phyloP scores from a whole-genome alignment of 805 yeast species.

The Nakazawaea ernobii region DNA sequence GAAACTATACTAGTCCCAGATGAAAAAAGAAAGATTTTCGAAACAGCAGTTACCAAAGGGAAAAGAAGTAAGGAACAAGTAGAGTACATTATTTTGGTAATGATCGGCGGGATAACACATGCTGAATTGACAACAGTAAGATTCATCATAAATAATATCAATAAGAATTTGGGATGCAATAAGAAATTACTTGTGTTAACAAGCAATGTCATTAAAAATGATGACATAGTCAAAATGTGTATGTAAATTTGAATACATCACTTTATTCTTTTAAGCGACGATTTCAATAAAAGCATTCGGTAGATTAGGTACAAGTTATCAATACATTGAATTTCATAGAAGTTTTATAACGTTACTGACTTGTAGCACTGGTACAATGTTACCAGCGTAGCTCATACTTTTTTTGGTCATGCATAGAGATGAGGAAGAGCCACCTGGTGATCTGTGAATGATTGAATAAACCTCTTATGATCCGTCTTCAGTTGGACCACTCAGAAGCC shows the following conservation, averaged over 20 bases:
- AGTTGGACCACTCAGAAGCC: no score
- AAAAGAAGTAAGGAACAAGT: constrained; percentile 16
- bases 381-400: not conserved
- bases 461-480: no score
- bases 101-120: constrained; percentile 83
- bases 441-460: no score
- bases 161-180: constrained; percentile 18
- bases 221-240: constrained; percentile 23
- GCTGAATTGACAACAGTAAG: constrained; percentile 75
- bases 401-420: no score
- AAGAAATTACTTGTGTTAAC: constrained; percentile 37
- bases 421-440: no score
- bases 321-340: no score
- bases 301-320: no score
- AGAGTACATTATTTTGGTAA: constrained; percentile 39
- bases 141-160: constrained; percentile 44
- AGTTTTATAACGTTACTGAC: no score
- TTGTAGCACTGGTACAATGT: no score
- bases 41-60: constrained; percentile 12
- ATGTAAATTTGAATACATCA: not conserved
- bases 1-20: constrained; percentile 27
- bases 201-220: constrained; percentile 35
- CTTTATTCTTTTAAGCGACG: no score
- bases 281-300: no score
- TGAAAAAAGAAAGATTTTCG: constrained; percentile 21